Conservation (phyloP, 2,329 filamentous ascomycete species). For the Biscogniauxia sp. region DNA sequence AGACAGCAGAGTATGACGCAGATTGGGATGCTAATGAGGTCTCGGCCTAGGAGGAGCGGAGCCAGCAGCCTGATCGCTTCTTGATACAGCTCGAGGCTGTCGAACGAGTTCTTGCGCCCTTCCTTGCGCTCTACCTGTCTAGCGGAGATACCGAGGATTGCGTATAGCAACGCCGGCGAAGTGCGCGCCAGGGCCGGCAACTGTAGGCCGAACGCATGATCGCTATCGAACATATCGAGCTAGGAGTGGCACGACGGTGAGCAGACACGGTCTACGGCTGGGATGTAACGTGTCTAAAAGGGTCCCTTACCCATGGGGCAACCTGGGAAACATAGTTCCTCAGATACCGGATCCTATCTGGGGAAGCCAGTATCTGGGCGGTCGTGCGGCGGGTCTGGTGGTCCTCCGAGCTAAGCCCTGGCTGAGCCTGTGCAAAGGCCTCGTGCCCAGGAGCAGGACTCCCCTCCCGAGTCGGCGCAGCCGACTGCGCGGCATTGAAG, state of each 20-base stretch:
- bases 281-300: neutral
- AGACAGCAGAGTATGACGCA: conserved; percentile 40
- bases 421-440: conserved; percentile 1
- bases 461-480: conserved; percentile 38
- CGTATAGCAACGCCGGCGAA: conserved; percentile 47
- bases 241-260: conserved; percentile 18
- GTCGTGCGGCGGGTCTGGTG: conserved; percentile 13
- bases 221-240: conserved; percentile 58
- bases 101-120: conserved; percentile 42
- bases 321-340: conserved; percentile 53
- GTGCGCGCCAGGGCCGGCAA: conserved; percentile 48
- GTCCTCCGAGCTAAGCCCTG: conserved; percentile 4
- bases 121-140: conserved; percentile 53
- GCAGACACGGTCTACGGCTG: neutral
- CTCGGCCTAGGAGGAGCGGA: conserved; percentile 34
- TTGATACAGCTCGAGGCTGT: conserved; percentile 55
- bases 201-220: conserved; percentile 51
- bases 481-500: conserved; percentile 44
- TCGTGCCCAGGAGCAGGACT: conserved; percentile 21
- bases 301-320: conserved; percentile 45
- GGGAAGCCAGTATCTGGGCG: conserved; percentile 30
- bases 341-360: conserved; percentile 38
- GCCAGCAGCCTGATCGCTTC: conserved; percentile 46
- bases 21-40: conserved; percentile 35
- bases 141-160: conserved; percentile 53